Base-by-base conservation (phyloP, 2,329 filamentous ascomycete genomes). In the Ophiocordyceps camponoti-rufipedis region DNA sequence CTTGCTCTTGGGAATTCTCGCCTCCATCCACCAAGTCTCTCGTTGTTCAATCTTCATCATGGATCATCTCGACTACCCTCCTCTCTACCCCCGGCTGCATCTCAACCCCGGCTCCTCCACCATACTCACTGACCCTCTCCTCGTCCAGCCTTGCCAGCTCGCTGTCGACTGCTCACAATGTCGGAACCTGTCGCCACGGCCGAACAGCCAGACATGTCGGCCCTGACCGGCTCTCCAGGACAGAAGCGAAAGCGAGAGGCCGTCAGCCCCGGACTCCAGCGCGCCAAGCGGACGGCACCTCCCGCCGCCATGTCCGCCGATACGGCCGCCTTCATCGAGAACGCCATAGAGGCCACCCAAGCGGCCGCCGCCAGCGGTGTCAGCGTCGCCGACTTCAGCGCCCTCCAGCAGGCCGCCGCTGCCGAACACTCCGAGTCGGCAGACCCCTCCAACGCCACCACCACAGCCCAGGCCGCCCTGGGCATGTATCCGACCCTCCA, bases 401-500 rank as follows among this genome's bases (percentile, higher is more conserved):
- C 72, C 31, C 65, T 76, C 6, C 71, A 74, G 50, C 72, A 75
- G 53, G 72, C 72, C 10, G 63, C 71, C 6, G 59, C 61, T 41
- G 61, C 57, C 23, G 61, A 71, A 16, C 69, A 72, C 49, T 59
- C 62, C 12, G 70, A 71, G 44, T 57, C 64, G 10, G 55, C 69
- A 12, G 70, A 75, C 50, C 65, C 69, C 11, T 62, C 68, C 46
- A 72, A 69, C 53, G 74, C 72, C 18, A 74, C 74, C 4, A 76
- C 66, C 52, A 78, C 74, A 13, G 74, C 74, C 5, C 74, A 75
- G 39, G 74, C 74, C 12, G 74, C 74, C 28, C 61, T 78, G 3
- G 69, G 69, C 46, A 74, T 78, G 67, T 78, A 75, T 54, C 74
- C 74, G 5, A 74, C 72, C 2, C 61, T 78, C 3, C 73, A 77